Percentiles rank a stretch among this genome's conserved stretches.
Conservation (phyloP, 805 yeast species). For the Monosporozyma siamensis region DNA sequence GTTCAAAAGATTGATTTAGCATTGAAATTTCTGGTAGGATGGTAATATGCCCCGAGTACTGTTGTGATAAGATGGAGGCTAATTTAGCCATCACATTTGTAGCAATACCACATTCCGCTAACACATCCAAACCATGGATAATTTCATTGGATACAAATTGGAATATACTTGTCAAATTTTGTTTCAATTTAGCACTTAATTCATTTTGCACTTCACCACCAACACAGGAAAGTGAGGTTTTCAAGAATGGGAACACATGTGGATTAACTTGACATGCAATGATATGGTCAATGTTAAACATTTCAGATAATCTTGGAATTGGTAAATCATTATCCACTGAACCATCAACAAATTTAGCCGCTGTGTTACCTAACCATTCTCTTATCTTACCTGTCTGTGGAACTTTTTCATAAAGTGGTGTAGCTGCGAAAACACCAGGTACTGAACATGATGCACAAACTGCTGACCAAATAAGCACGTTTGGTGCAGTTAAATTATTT, state of each 20-base stretch:
- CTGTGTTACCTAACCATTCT: slow-evolving; percentile 73
- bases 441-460: slow-evolving; percentile 91
- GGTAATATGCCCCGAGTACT: slow-evolving; percentile 89
- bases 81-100: slow-evolving; percentile 64
- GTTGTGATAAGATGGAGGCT: slow-evolving; percentile 70
- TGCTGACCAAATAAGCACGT: slow-evolving; percentile 78
- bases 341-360: slow-evolving; percentile 80
- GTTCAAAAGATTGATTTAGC: slow-evolving; percentile 44
- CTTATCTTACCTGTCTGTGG: slow-evolving; percentile 59
- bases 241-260: slow-evolving; percentile 83
- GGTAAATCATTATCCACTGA: slow-evolving; percentile 94
- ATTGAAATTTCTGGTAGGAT: slow-evolving; percentile 69
- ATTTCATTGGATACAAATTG: slow-evolving; percentile 59
- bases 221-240: slow-evolving; percentile 53
- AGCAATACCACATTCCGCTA: slow-evolving; percentile 68
- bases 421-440: slow-evolving; percentile 85
- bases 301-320: slow-evolving; percentile 78
- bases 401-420: slow-evolving; percentile 76
- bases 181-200: slow-evolving; percentile 45
- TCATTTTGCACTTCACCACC: slow-evolving; percentile 64
- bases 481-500: slow-evolving; percentile 71
- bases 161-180: slow-evolving; percentile 43
- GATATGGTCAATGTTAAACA: slow-evolving; percentile 96
- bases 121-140: slow-evolving; percentile 64
- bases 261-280: slow-evolving; percentile 97